Percentiles rank a stretch among this genome's conserved stretches.
Conservation (phyloP, 768 basidiomycete species). For the Cubamyces lactineus region DNA sequence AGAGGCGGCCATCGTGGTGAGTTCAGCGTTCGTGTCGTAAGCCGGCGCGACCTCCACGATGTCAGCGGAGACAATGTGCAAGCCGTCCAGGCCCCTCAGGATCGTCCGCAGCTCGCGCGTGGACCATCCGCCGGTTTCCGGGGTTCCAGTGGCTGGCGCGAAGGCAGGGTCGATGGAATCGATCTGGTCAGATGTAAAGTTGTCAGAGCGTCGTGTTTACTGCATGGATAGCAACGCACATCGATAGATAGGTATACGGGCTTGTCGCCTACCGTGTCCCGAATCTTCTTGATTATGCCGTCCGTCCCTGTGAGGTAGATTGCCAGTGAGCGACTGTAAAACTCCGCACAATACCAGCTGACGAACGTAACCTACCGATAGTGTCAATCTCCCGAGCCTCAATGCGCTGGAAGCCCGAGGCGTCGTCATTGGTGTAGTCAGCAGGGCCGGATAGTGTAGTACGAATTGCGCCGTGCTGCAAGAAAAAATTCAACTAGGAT, state of each 20-base stretch:
- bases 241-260: conserved; percentile 84
- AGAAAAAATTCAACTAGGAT: conserved; percentile 69
- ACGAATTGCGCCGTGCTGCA: conserved; percentile 83
- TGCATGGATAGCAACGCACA: conserved; percentile 41
- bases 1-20: conserved; percentile 66
- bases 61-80: conserved; percentile 79
- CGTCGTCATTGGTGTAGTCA: conserved; percentile 79
- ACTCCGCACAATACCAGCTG: no score
- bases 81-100: conserved; percentile 72
- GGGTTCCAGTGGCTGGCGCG: conserved; percentile 84
- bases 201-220: no score
- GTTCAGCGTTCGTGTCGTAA: conserved; percentile 69
- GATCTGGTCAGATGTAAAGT: conserved; percentile 47
- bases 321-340: not conserved
- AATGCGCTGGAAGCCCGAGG: conserved; percentile 79
- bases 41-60: conserved; percentile 87
- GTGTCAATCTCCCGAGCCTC: conserved; percentile 86
- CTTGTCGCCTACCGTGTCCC: conserved; percentile 69
- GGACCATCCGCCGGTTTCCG: conserved; percentile 85
- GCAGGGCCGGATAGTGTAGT: conserved; percentile 79
- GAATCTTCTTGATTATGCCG: conserved; percentile 81
- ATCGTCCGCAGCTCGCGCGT: conserved; percentile 81
- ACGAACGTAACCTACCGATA: conserved; percentile 50
- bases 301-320: conserved; percentile 52
- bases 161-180: conserved; percentile 82